These are phyloP conservation scores for Exophiala aquamarina DNA, from an alignment of 2,329 filamentous ascomycete genomes.

Conservation along the genomic window DNA sequence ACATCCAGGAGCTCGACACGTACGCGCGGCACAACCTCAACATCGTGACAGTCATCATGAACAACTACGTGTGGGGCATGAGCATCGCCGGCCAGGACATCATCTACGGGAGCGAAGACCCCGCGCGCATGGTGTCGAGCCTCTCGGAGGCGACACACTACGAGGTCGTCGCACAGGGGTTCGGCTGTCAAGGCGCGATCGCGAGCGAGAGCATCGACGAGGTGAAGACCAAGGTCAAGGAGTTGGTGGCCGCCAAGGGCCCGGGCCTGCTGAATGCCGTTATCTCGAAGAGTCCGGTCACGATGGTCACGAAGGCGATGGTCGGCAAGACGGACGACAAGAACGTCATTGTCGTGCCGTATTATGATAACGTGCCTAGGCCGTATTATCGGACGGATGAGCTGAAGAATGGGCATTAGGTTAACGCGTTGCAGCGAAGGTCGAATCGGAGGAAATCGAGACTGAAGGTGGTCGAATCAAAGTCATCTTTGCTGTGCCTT, in stretches of 20 bases:
- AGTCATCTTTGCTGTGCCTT: no score
- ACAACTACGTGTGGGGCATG: slow-evolving; percentile 50
- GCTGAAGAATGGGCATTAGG: neutral
- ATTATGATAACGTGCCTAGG: slow-evolving; percentile 49
- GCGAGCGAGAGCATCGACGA: slow-evolving; percentile 30
- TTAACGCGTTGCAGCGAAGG: no score
- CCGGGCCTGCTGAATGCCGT: slow-evolving; percentile 43
- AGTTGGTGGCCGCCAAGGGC: slow-evolving; percentile 30
- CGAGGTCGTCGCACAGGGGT: slow-evolving; percentile 43
- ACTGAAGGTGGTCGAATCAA: no score
- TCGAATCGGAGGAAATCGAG: no score
- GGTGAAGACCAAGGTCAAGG: slow-evolving; percentile 34
- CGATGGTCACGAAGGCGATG: slow-evolving; percentile 33
- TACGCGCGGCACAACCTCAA: slow-evolving; percentile 41
- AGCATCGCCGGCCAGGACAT: slow-evolving; percentile 45
- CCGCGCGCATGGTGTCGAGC: slow-evolving; percentile 33
- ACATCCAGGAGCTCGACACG: slow-evolving; percentile 48
- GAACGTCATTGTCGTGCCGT: slow-evolving; percentile 48
- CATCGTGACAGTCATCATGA: slow-evolving; percentile 45
- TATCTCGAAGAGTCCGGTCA: slow-evolving; percentile 38
- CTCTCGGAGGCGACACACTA: slow-evolving; percentile 37
- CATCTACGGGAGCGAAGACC: slow-evolving; percentile 38
- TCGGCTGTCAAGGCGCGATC: slow-evolving; percentile 35
- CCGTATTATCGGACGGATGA: slow-evolving; percentile 16
- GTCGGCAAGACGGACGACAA: slow-evolving; percentile 43